Conservation (phyloP, 2,329 filamentous ascomycete genomes). For the Fusarium penzigii region DNA sequence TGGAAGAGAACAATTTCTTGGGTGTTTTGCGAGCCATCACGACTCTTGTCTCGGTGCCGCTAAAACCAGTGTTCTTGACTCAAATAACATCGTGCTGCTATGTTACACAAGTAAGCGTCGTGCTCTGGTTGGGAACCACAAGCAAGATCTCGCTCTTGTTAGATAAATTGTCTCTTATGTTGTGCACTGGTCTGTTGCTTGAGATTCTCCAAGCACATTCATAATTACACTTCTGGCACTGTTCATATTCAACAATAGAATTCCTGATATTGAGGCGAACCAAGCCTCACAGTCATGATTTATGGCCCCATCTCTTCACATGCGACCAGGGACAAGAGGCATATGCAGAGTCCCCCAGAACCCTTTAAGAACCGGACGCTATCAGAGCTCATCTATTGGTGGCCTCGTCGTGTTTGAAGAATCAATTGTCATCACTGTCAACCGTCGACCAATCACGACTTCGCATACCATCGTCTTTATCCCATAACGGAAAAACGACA, state of each 20-base stretch:
- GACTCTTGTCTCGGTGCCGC: neutral
- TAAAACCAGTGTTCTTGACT: too few relatives aligned
- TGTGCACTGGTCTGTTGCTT: neutral
- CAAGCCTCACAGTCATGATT: conserved; percentile 3
- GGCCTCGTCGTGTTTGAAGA: conserved; percentile 32
- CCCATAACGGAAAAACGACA: conserved; percentile 16
- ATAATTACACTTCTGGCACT: neutral
- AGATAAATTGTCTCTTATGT: neutral
- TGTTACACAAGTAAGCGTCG: too few relatives aligned
- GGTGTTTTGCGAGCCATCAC: neutral
- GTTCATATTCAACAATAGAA: neutral
- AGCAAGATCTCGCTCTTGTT: too few relatives aligned
- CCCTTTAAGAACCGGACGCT: conserved; percentile 21
- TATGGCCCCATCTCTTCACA: conserved; percentile 21
- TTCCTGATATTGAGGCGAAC: conserved; percentile 4
- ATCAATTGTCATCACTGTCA: conserved; percentile 31
- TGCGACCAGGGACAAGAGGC: neutral
- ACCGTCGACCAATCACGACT: conserved; percentile 18
- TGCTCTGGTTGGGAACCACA: too few relatives aligned
- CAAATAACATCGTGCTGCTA: too few relatives aligned
- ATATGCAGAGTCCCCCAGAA: conserved; percentile 14
- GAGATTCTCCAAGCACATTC: neutral
- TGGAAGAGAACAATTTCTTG: neutral
- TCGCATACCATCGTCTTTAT: conserved; percentile 3
- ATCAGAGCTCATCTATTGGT: conserved; percentile 27